Base-by-base conservation (phyloP, 805 yeast genomes). In the Alloascoidea hylecoeti region DNA sequence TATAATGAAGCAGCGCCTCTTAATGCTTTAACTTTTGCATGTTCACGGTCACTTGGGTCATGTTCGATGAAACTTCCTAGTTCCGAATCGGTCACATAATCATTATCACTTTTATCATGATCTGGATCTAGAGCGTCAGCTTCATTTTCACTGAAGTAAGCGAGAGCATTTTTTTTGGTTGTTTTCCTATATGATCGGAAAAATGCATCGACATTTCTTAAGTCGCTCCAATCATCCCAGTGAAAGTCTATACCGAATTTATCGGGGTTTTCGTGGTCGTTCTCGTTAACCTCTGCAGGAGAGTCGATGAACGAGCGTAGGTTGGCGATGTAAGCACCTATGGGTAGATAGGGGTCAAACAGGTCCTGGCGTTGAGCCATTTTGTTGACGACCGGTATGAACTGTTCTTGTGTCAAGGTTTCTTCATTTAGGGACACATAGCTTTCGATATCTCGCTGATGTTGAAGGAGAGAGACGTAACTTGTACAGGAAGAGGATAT, bases 301-400 rank as follows among this genome's bases (percentile, higher is more conserved):
- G 9, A 9, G 9, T 23, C 13, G 30, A 23, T 23, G 30, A 23
- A 23, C 9, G 13, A n/a, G n/a, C 30, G 30, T 9, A 23, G 30
- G 9, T 23, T 23, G 13, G 30, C 30, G n/a, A 23, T 9, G n/a
- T 23, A n/a, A n/a, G 30, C 30, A 23, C 30, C 30, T 9, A 23
- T 23, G 30, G 30, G 30, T 23, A 23, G n/a, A 23, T 23, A n/a
- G 30, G 30, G 30, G n/a, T 23, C 30, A 23, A 23, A 23, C 30
- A 9, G 9, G 30, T n/a, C 30, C 9, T 9, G 30, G 13, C n/a
- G 9, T 9, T 23, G 9, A 9, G 30, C 30, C 30, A 23, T 23
- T 9, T 23, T n/a, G 13, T 23, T n/a, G n/a, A n/a, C 30, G 30
- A 23, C n/a, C 30, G n/a, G 13, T 23, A n/a, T n/a, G n/a, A 23